Percentiles rank a stretch among this genome's conserved stretches.
phyloP scores from a whole-genome alignment of 202 grass and related monocot genomes.

The Dendrocalamus latiflorus region DNA sequence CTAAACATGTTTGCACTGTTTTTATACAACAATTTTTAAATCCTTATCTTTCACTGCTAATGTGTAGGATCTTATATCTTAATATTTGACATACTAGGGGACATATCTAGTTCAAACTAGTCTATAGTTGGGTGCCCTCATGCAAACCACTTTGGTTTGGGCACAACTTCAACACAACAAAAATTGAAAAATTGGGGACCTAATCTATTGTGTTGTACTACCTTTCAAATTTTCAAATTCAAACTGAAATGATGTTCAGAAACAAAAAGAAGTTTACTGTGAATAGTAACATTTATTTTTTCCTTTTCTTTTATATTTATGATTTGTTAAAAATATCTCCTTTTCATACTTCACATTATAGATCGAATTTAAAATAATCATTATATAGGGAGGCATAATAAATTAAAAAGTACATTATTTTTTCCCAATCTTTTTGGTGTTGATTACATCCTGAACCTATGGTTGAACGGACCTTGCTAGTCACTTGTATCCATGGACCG shows the following conservation, averaged over 20 bases:
- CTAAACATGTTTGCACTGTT: neutral
- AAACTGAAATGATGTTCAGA: neutral
- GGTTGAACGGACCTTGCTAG: neutral
- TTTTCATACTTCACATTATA: too few relatives aligned
- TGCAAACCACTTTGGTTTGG: neutral
- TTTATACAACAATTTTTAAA: too few relatives aligned
- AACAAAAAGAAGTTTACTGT: neutral
- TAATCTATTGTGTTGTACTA: neutral
- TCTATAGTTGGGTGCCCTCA: neutral
- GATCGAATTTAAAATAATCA: too few relatives aligned
- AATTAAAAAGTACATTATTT: neutral
- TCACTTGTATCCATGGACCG: neutral
- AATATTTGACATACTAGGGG: neutral
- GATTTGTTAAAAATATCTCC: neutral
- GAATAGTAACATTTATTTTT: too few relatives aligned
- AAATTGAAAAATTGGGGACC: neutral
- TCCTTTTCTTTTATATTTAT: neutral
- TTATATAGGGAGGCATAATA: neutral
- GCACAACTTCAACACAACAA: neutral
- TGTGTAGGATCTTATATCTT: neutral
- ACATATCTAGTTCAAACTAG: constrained; percentile 2
- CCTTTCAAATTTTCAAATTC: neutral
- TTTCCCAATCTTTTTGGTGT: neutral
- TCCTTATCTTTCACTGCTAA: neutral
- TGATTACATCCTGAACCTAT: neutral